Evolutionary conservation across 345 rosid species (phyloP).

Genomic region (Boechera stricta): DNA sequence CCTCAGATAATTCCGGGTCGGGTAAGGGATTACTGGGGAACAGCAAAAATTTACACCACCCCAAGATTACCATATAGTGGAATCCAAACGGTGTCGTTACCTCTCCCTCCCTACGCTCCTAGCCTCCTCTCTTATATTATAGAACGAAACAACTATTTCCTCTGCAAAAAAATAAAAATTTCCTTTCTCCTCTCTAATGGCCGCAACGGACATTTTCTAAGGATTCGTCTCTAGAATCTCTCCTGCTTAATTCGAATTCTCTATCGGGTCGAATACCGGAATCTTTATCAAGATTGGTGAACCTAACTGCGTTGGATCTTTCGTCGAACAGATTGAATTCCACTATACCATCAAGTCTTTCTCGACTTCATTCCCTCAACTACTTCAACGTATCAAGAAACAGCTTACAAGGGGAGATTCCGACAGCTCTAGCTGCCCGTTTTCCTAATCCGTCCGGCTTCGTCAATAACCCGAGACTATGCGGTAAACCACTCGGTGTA

Average conservation of each 20-base stretch:
- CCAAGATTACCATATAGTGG: neutral
- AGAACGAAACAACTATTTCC: neutral
- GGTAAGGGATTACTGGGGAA: constrained; percentile 11
- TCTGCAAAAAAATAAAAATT: neutral
- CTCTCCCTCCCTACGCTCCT: constrained; percentile 44
- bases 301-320: constrained; percentile 59
- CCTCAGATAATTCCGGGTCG: too few species aligned
- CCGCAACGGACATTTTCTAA: constrained; percentile 63
- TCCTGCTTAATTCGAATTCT: constrained; percentile 57
- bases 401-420: constrained; percentile 78
- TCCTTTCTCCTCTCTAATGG: constrained; percentile 30
- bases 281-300: constrained; percentile 58
- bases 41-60: constrained; percentile 23
- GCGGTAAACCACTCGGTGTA: constrained; percentile 71
- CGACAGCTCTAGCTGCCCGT: constrained; percentile 53
- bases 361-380: constrained; percentile 50
- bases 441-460: constrained; percentile 63
- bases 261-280: constrained; percentile 66
- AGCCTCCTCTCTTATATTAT: constrained; percentile 35
- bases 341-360: constrained; percentile 66
- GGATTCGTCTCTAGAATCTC: constrained; percentile 57
- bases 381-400: constrained; percentile 76
- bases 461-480: constrained; percentile 59
- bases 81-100: constrained; percentile 33
- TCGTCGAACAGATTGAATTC: constrained; percentile 68